Conservation (phyloP, 345 rosid species). For the Eucalyptus decipiens region DNA sequence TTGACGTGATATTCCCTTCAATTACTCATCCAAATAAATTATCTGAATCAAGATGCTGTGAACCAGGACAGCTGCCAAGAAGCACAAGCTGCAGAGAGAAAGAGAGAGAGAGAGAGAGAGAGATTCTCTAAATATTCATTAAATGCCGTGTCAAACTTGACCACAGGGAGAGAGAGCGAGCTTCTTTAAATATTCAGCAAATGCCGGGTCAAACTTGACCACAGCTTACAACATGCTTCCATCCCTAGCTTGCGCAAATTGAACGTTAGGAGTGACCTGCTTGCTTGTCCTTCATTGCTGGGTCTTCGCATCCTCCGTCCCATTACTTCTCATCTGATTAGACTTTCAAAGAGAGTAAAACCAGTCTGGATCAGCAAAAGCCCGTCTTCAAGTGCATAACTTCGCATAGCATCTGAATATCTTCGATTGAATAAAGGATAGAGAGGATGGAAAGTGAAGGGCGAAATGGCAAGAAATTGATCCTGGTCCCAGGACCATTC, state of each 20-base stretch:
- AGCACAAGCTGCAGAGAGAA: not conserved
- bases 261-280: not conserved
- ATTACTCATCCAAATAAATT: too few species aligned
- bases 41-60: not conserved
- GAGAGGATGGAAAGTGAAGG: not conserved
- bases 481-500: conserved; percentile 43
- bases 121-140: too few species aligned
- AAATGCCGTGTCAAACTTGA: not conserved
- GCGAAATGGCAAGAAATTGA: not conserved
- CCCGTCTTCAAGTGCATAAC: not conserved
- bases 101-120: not conserved
- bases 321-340: too few species aligned
- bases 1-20: not conserved
- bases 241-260: not conserved
- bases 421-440: not conserved
- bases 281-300: not conserved
- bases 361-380: not conserved
- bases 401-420: not conserved
- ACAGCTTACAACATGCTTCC: not conserved
- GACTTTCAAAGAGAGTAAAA: not conserved
- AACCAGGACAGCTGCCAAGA: not conserved
- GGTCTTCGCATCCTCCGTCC: not conserved
- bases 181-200: not conserved
- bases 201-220: not conserved
- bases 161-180: not conserved